These are phyloP conservation scores for Aspergillus ustus DNA, from an alignment of 2,329 filamentous ascomycete genomes.

Conservation along the genomic window DNA sequence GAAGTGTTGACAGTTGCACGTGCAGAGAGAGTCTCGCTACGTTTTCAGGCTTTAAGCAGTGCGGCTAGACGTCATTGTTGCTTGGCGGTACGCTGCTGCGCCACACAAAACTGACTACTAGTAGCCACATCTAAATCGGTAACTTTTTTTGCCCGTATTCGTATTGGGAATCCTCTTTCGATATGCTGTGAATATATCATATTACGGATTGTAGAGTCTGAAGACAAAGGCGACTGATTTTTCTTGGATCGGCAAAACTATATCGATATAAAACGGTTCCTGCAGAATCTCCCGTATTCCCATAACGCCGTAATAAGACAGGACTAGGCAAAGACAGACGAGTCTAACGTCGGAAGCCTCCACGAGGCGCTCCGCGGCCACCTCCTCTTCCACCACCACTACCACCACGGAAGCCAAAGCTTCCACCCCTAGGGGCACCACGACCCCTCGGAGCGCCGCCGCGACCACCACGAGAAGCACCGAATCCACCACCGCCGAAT, in stretches of 20 bases:
- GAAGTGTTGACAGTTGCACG: constrained; percentile 39
- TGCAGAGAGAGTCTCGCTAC: constrained; percentile 35
- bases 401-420: constrained; percentile 36
- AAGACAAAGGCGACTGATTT: constrained; percentile 34
- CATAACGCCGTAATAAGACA: constrained; percentile 51
- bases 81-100: constrained; percentile 33
- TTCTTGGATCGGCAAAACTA: constrained; percentile 42
- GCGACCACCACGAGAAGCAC: constrained; percentile 43
- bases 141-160: neutral
- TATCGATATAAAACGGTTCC: constrained; percentile 40
- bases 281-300: constrained; percentile 46
- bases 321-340: constrained; percentile 33
- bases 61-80: constrained; percentile 42
- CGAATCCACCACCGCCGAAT: constrained; percentile 36
- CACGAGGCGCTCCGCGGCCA: constrained; percentile 37
- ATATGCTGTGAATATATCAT: neutral
- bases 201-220: constrained; percentile 31
- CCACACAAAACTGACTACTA: constrained; percentile 25
- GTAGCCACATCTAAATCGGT: constrained; percentile 1
- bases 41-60: constrained; percentile 20
- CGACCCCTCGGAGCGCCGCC: constrained; percentile 47
- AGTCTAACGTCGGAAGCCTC: constrained; percentile 32
- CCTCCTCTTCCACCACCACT: constrained; percentile 50
- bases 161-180: neutral
- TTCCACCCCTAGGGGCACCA: constrained; percentile 31